Percentiles rank a stretch among this genome's conserved stretches.
Conservation (phyloP, 805 yeast species). For the Metschnikowia continentalis region DNA sequence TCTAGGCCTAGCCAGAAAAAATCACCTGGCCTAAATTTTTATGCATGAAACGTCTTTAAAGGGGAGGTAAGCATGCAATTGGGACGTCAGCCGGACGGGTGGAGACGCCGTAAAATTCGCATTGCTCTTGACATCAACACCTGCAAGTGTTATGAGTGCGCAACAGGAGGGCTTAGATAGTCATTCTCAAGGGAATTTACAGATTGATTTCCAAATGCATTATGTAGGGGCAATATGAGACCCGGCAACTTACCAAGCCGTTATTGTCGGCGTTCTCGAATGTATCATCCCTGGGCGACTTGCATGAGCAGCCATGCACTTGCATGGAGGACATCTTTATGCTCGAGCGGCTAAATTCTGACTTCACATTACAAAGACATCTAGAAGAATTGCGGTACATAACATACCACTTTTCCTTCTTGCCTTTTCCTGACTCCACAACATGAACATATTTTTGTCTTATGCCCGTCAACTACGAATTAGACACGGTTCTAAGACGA, state of each 20-base stretch:
- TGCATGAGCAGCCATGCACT: neutral
- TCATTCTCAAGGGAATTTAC: neutral
- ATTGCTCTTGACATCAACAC: slow-evolving; percentile 3
- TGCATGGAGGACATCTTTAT: neutral
- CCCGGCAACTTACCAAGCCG: neutral
- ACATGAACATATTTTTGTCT: neutral
- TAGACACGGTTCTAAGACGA: neutral
- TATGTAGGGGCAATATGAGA: neutral
- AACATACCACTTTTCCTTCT: neutral
- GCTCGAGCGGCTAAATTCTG: neutral
- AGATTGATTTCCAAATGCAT: neutral
- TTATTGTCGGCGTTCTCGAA: neutral
- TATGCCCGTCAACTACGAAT: neutral
- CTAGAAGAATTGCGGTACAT: neutral
- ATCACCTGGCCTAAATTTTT: too few species aligned
- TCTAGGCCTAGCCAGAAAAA: too few species aligned
- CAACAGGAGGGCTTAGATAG: neutral
- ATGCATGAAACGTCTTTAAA: neutral
- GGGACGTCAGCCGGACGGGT: neutral
- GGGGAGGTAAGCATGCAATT: neutral
- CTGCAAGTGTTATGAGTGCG: neutral
- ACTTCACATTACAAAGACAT: neutral
- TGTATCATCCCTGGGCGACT: neutral
- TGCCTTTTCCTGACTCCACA: neutral
- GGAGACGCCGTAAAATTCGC: neutral